These are phyloP conservation scores for Hyphopichia khmerensis DNA, from an alignment of 1,139 yeast genomes.

Conservation along the genomic window DNA sequence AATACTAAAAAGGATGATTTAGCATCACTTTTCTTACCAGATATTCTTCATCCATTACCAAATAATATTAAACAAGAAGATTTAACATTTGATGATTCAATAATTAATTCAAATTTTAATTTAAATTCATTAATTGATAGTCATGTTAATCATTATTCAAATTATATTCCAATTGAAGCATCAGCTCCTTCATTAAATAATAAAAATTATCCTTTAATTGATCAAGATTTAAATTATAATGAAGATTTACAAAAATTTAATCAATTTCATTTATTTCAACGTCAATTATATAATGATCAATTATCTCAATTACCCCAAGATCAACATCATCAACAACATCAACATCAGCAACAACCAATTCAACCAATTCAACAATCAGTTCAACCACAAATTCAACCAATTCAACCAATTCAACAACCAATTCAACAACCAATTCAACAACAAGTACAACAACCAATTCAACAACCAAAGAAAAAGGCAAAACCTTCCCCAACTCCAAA, in stretches of 20 bases:
- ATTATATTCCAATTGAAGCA: slow-evolving; percentile 17
- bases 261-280: background rate
- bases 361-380: background rate
- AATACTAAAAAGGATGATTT: slow-evolving; percentile 30
- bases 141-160: slow-evolving; percentile 15
- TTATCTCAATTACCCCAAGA: too few relatives aligned
- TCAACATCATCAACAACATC: slow-evolving; percentile 1
- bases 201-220: background rate
- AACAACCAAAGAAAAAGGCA: slow-evolving; percentile 7
- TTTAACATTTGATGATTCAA: slow-evolving; percentile 4
- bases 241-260: background rate
- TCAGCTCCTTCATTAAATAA: slow-evolving; percentile 4
- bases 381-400: background rate
- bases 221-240: background rate
- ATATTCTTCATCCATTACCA: slow-evolving; percentile 30
- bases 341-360: background rate
- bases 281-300: too few relatives aligned
- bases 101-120: background rate
- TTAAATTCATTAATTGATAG: background rate
- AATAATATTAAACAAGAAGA: slow-evolving; percentile 20
- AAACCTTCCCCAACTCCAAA: slow-evolving; percentile 9
- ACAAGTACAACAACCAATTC: background rate
- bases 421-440: background rate
- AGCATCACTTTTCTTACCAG: slow-evolving; percentile 44
- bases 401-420: background rate